These are phyloP conservation scores for Colletotrichum sp. DNA, from an alignment of 2,329 filamentous ascomycete species.

Conservation along the genomic window DNA sequence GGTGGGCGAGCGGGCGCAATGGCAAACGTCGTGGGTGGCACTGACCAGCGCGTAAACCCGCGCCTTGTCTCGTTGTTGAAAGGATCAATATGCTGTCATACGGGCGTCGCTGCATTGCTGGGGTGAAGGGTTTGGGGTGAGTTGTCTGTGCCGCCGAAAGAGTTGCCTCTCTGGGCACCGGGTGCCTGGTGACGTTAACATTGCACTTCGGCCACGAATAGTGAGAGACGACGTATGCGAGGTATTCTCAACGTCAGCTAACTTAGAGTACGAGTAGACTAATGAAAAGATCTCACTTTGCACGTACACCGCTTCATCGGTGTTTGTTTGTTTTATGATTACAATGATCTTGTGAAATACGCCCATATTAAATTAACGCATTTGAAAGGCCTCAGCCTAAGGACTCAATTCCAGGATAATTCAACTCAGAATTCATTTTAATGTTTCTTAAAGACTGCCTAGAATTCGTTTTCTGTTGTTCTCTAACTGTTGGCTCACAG, in stretches of 20 bases:
- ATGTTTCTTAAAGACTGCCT: no score
- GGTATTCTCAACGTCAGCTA: background rate
- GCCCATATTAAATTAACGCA: accelerated
- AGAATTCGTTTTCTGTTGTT: no score
- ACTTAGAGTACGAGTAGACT: background rate
- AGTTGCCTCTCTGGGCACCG: background rate
- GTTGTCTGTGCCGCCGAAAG: background rate
- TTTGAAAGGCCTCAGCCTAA: background rate
- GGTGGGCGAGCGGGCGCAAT: background rate
- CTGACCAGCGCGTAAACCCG: background rate
- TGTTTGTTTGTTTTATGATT: background rate
- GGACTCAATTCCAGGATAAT: no score
- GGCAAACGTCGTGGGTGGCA: background rate
- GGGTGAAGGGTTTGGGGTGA: background rate
- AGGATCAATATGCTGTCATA: background rate
- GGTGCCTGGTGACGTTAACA: background rate
- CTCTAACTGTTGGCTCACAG: no score
- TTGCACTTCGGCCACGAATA: background rate
- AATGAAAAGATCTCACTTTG: background rate
- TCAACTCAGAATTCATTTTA: no score
- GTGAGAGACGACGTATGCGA: background rate
- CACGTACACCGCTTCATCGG: accelerated
- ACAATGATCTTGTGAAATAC: no score
- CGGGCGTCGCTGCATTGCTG: background rate
- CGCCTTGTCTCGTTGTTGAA: background rate